phyloP scores from a whole-genome alignment of 2,329 filamentous ascomycete species.

The Trichoderma sp. region DNA sequence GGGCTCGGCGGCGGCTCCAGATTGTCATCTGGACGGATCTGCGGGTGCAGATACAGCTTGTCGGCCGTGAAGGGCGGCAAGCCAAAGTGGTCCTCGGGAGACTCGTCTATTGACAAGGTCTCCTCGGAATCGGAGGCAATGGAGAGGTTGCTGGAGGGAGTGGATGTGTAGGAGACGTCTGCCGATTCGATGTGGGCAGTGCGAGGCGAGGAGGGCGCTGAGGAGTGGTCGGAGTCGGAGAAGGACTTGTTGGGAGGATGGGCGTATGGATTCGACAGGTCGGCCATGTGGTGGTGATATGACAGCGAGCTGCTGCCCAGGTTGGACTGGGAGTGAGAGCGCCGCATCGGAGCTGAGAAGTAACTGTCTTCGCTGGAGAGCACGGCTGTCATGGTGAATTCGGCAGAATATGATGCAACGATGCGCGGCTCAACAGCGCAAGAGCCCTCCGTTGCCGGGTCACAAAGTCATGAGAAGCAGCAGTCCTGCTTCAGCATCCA shows the following conservation, averaged over 20 bases:
- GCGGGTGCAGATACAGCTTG: slow-evolving; percentile 46
- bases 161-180: slow-evolving; percentile 62
- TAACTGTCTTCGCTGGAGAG: slow-evolving; percentile 60
- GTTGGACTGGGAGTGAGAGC: slow-evolving; percentile 63
- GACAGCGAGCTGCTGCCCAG: slow-evolving; percentile 51
- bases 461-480: slow-evolving; percentile 23
- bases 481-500: slow-evolving; percentile 8
- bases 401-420: neutral
- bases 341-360: slow-evolving; percentile 58
- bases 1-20: slow-evolving; percentile 56
- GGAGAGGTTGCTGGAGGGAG: slow-evolving; percentile 64
- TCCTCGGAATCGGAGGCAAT: slow-evolving; percentile 61
- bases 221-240: slow-evolving; percentile 54
- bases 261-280: slow-evolving; percentile 51
- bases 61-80: slow-evolving; percentile 51
- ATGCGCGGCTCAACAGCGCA: slow-evolving; percentile 20
- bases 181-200: slow-evolving; percentile 56
- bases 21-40: slow-evolving; percentile 42
- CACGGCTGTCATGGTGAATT: slow-evolving; percentile 56
- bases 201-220: slow-evolving; percentile 59
- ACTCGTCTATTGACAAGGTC: slow-evolving; percentile 47
- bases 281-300: slow-evolving; percentile 47
- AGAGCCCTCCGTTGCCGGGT: neutral
- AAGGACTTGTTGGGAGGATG: slow-evolving; percentile 47
- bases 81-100: slow-evolving; percentile 51